These are phyloP conservation scores for Thermothelomyces thermophilus DNA, from an alignment of 2,329 filamentous ascomycete genomes.

Conservation along the genomic window DNA sequence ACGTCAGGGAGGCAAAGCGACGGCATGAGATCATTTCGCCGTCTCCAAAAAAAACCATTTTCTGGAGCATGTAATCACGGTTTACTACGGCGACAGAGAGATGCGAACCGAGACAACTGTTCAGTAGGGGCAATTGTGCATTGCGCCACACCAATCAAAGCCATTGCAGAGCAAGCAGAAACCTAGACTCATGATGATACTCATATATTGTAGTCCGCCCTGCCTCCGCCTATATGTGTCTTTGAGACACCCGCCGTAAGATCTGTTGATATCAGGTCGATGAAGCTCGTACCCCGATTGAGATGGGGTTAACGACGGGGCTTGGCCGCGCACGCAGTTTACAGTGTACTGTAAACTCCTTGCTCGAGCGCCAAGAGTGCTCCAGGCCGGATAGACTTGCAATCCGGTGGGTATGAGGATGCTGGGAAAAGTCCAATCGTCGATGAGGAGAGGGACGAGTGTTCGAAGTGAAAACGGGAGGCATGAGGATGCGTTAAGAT, in stretches of 20 bases:
- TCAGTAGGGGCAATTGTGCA: too few species aligned
- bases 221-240: constrained; percentile 20
- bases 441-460: constrained; percentile 12
- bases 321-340: background rate
- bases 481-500: constrained; percentile 7
- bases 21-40: too few species aligned
- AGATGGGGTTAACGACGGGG: constrained; percentile 4
- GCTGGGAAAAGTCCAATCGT: constrained; percentile 3
- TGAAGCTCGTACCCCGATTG: constrained; percentile 4
- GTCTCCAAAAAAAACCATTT: background rate
- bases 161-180: background rate
- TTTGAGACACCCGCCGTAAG: constrained; percentile 17
- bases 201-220: constrained; percentile 22
- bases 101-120: too few species aligned
- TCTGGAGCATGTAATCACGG: background rate
- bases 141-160: background rate
- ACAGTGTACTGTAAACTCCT: constrained; percentile 2
- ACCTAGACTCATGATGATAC: constrained; percentile 10
- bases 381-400: constrained; percentile 8
- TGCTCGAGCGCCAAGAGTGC: background rate
- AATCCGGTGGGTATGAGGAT: constrained; percentile 11
- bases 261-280: constrained; percentile 16
- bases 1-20: too few species aligned
- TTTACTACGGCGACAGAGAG: too few species aligned
- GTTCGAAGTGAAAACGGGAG: constrained; percentile 9